These are phyloP conservation scores for Vanrija sp. DNA, from an alignment of 1,284 basidiomycete genomes.

Conservation along the genomic window DNA sequence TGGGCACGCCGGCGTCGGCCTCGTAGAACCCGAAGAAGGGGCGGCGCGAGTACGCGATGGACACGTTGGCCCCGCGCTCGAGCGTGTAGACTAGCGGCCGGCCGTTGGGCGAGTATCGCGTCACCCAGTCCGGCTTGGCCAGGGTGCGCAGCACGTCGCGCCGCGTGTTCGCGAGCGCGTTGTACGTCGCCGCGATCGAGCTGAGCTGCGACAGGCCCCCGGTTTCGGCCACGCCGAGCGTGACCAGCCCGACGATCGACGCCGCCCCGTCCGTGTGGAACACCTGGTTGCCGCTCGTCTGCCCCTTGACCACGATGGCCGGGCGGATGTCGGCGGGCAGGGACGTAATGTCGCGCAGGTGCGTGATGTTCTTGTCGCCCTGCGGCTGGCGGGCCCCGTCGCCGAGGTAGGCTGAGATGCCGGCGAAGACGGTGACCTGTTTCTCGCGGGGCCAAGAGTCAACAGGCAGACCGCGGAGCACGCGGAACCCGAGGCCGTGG, in stretches of 20 bases:
- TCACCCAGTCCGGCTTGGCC: conserved; percentile 18
- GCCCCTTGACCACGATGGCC: conserved; percentile 19
- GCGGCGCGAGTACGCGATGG: conserved; percentile 21
- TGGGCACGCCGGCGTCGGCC: conserved; percentile 19
- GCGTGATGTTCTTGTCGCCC: conserved; percentile 18
- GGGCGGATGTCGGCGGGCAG: conserved; percentile 24
- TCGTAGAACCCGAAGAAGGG: conserved; percentile 32
- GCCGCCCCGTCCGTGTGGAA: conserved; percentile 25
- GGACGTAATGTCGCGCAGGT: conserved; percentile 28
- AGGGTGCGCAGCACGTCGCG: conserved; percentile 26
- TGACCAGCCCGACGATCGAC: conserved; percentile 14
- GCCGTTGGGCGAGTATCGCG: conserved; percentile 12
- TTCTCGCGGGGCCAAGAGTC: conserved; percentile 19
- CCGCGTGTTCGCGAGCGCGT: conserved; percentile 17
- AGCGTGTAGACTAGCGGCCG: conserved; percentile 15
- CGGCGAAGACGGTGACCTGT: conserved; percentile 25
- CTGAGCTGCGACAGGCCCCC: conserved; percentile 25
- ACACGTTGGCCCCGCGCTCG: conserved; percentile 16
- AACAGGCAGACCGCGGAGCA: conserved; percentile 27
- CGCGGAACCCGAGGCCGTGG: conserved; percentile 21
- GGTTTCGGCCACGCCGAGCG: conserved; percentile 23
- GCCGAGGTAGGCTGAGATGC: conserved; percentile 22
- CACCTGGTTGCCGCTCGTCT: conserved; percentile 30
- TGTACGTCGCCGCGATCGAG: conserved; percentile 26
- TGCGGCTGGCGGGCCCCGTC: conserved; percentile 10